Percentiles rank a stretch among this genome's conserved stretches.
Evolutionary conservation across 2,329 filamentous ascomycete species (phyloP).

Genomic region (Bipolaris victoriae): DNA sequence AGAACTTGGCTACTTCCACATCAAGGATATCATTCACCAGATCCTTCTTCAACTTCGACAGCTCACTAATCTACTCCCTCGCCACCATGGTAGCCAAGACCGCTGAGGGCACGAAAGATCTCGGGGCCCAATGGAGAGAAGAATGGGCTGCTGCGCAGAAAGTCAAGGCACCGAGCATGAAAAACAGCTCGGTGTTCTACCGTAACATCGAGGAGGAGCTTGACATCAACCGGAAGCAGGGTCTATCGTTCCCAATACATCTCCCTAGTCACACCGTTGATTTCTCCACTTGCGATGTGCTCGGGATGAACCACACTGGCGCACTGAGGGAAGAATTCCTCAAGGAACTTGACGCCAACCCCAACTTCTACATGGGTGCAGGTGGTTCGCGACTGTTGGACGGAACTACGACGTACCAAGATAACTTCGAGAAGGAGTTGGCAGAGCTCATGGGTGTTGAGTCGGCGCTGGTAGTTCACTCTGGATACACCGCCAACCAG

Average conservation of each 20-base stretch:
- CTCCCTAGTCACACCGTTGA: conserved; percentile 43
- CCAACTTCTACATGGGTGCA: conserved; percentile 54
- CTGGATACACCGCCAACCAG: conserved; percentile 52
- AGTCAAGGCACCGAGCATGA: neutral
- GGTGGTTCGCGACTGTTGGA: conserved; percentile 65
- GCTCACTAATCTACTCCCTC: neutral
- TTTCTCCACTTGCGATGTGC: conserved; percentile 67
- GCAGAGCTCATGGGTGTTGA: conserved; percentile 64
- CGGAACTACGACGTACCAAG: conserved; percentile 65
- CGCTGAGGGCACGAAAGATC: neutral
- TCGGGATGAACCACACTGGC: conserved; percentile 58
- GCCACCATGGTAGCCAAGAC: neutral
- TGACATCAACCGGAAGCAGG: conserved; percentile 3
- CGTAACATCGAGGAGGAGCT: conserved; percentile 31
- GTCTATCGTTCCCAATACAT: neutral
- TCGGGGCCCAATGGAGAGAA: neutral
- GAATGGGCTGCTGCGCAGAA: conserved; percentile 4
- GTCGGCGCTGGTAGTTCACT: conserved; percentile 62
- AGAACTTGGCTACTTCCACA: neutral
- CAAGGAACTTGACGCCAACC: conserved; percentile 48
- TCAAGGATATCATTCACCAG: neutral
- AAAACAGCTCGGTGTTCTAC: conserved; percentile 10
- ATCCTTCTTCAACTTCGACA: neutral
- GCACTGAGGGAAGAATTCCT: conserved; percentile 55
- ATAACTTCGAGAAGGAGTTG: conserved; percentile 61